These are phyloP conservation scores for Tetratostichococcus sp. DNA, from an alignment of 139 green algal species.

Conservation along the genomic window DNA sequence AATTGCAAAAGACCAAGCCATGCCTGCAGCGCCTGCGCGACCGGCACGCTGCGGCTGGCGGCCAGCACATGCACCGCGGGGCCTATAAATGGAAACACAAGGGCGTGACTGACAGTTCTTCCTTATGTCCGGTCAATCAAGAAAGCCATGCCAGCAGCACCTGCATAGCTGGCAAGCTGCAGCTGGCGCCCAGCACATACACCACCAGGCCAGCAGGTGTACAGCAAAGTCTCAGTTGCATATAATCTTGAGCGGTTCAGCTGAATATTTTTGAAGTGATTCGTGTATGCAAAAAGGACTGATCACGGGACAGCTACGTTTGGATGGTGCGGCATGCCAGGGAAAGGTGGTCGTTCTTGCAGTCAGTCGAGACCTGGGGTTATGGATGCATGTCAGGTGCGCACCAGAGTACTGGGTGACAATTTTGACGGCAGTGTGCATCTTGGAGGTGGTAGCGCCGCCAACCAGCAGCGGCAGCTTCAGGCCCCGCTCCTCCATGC, in stretches of 20 bases:
- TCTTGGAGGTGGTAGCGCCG: slow-evolving; percentile 95
- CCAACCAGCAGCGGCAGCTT: slow-evolving; percentile 92
- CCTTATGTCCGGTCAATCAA: no score
- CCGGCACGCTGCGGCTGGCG: slow-evolving; percentile 87
- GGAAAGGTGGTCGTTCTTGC: no score
- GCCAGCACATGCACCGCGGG: slow-evolving; percentile 94
- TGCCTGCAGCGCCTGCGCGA: slow-evolving; percentile 68
- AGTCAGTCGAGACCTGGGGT: no score
- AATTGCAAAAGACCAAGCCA: no score
- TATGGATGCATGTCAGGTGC: no score
- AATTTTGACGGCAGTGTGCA: slow-evolving; percentile 99
- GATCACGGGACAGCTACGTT: no score
- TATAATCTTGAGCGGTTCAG: no score
- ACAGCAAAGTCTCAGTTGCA: no score
- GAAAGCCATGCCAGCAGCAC: slow-evolving; percentile 55
- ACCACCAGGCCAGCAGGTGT: slow-evolving; percentile 81
- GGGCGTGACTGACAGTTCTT: no score
- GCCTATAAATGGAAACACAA: slow-evolving; percentile 5
- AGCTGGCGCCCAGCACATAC: slow-evolving; percentile 93
- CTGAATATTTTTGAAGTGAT: no score
- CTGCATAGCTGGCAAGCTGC: slow-evolving; percentile 86
- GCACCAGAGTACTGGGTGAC: slow-evolving; percentile 73
- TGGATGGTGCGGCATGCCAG: no score
- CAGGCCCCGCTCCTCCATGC: slow-evolving; percentile 89
- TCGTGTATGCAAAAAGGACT: no score